phyloP scores from a whole-genome alignment of 2,329 filamentous ascomycete genomes.

The Remersonia thermophila region DNA sequence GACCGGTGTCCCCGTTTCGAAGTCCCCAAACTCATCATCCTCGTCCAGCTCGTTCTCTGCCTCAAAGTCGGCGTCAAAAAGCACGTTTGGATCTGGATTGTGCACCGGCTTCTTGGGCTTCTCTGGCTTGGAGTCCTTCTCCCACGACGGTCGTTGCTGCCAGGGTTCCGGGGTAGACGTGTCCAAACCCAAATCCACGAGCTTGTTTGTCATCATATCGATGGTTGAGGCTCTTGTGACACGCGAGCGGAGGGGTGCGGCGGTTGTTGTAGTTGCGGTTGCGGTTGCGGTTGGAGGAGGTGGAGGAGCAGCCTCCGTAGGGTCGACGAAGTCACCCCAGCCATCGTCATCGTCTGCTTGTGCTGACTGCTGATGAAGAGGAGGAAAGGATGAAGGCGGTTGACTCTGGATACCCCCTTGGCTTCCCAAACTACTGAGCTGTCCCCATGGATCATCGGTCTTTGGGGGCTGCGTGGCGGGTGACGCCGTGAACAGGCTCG shows the following conservation, averaged over 20 bases:
- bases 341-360: slow-evolving; percentile 40
- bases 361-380: slow-evolving; percentile 5
- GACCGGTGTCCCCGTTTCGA: slow-evolving; percentile 17
- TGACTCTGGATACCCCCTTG: slow-evolving; percentile 4
- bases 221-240: slow-evolving; percentile 38
- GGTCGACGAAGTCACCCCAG: slow-evolving; percentile 54
- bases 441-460: slow-evolving; percentile 15
- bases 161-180: slow-evolving; percentile 13
- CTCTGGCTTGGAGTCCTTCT: slow-evolving; percentile 3
- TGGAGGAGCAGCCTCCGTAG: slow-evolving; percentile 25
- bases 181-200: slow-evolving; percentile 27
- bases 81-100: slow-evolving; percentile 37
- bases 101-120: slow-evolving; percentile 14
- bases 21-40: slow-evolving; percentile 33
- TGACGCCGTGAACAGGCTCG: slow-evolving; percentile 8
- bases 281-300: slow-evolving; percentile 1
- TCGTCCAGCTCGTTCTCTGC: slow-evolving; percentile 22
- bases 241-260: slow-evolving; percentile 17
- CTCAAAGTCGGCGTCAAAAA: slow-evolving; percentile 56
- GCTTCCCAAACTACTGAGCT: slow-evolving; percentile 11
- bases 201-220: slow-evolving; percentile 41
- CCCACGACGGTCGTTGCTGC: slow-evolving; percentile 13
- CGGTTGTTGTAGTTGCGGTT: slow-evolving; percentile 7
- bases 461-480: slow-evolving; percentile 6
- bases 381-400: slow-evolving; percentile 1